Conservation (phyloP, 225 moss, liverwort and hornwort genomes). For the Polytrichum formosum region DNA sequence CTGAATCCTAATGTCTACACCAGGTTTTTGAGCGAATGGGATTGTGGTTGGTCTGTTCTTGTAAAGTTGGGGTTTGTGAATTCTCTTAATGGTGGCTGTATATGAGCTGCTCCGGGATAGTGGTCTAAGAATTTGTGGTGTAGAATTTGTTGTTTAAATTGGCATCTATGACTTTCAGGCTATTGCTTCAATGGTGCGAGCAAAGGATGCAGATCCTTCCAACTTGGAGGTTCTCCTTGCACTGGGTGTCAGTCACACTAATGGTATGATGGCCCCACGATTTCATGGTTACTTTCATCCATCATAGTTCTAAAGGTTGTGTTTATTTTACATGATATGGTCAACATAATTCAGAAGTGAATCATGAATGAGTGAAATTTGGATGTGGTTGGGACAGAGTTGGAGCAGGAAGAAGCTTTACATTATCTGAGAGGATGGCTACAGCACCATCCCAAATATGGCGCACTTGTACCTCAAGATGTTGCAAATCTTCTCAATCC, state of each 20-base stretch:
- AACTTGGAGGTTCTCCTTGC: slow-evolving; percentile 97
- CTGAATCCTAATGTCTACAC: too few relatives aligned
- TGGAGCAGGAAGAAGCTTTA: slow-evolving; percentile 96
- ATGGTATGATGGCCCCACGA: slow-evolving; percentile 46
- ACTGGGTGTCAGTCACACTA: slow-evolving; percentile 94
- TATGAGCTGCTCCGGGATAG: too few relatives aligned
- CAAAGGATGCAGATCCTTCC: slow-evolving; percentile 89
- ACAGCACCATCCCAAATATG: slow-evolving; percentile 84
- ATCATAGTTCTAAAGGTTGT: too few relatives aligned
- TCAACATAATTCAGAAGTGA: too few relatives aligned
- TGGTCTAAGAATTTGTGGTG: too few relatives aligned
- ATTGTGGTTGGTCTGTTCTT: too few relatives aligned
- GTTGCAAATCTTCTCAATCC: slow-evolving; percentile 45
- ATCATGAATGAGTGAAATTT: slow-evolving; percentile 1
- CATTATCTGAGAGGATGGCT: slow-evolving; percentile 88
- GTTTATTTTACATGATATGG: too few relatives aligned
- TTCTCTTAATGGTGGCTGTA: too few relatives aligned
- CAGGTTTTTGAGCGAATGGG: too few relatives aligned
- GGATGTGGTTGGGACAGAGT: slow-evolving; percentile 47
- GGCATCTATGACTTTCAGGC: slow-evolving; percentile 47
- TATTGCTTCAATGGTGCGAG: slow-evolving; percentile 94
- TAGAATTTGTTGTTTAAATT: slow-evolving; percentile 15
- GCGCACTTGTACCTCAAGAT: slow-evolving; percentile 60
- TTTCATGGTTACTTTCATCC: too few relatives aligned
- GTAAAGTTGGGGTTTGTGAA: too few relatives aligned